Base-by-base conservation (phyloP, 352 stramenopile species). In the Peronospora destructor region DNA sequence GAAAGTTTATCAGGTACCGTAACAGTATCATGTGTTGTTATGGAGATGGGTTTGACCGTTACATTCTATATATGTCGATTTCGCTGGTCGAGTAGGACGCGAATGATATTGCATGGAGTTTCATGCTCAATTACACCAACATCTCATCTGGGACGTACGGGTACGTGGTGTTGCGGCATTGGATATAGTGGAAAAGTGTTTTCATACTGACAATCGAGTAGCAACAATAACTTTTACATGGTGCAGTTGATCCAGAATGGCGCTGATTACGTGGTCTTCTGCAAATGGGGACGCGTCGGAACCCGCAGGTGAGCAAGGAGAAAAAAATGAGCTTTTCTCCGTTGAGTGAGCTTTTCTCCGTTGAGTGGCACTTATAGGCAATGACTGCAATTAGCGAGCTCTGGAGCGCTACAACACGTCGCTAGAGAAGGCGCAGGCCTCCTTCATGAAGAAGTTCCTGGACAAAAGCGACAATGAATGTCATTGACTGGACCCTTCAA, bases 151-250 rank as follows among this genome's bases (percentile, higher is more conserved):
- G 74, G 8, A 60, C 53, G 13, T 76, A 71, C 41, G 72, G 74
- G 71, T 85, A 25, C 43, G 34, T 21, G 3, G 19, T 21, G 19
- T 3, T 21, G 3, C 19, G 19, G 19, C 19, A 21, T 21, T 21
- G 1, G 19, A 21, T 21, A 3, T 21, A 28, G 6, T 35, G 10
- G 8, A n/a, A 13, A 34, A n/a, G 7, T 4, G 3, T 1, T 1
- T 32, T 7, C 2, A 44, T 17, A 11, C 4, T 28, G 16, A 43
- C 1, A 42, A 11, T 13, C 0, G 7, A 21, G 12, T 39, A 87
- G 76, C 12, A 82, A 83, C 64, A 87, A 87, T 59, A 88, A 88
- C 49, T 88, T 82, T 40, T 88, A 88, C 67, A 69, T 76, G 70
- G 60, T 63, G 16, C 74, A 85, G 47, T 49, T 88, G 42, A 83